Base-by-base conservation (phyloP, 257 asterid species). In the Vinca minor region DNA sequence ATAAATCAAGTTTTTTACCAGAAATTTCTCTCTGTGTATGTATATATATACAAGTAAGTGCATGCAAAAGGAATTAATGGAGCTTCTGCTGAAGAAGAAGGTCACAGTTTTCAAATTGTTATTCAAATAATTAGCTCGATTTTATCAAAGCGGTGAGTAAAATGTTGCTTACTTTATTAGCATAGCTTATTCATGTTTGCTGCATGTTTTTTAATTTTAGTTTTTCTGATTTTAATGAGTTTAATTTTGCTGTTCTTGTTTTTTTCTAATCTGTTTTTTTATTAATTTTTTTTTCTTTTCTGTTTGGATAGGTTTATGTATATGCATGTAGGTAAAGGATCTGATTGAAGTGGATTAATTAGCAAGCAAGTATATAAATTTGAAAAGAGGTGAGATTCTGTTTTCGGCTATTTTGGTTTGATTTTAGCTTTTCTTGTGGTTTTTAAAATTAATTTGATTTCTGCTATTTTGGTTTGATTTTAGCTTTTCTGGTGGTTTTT, bases 31-130 rank as follows among this genome's bases (percentile, higher is more conserved):
- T n/a, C n/a, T n/a, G n/a, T n/a, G n/a, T 14, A 39, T 23, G 14
- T 20, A 38, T 5, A 8, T 32, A 17, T 28, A 23, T 36, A 29
- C 18, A 3, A 20, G 5, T 36, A 35, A 41, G 20, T 32, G 46
- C 45, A 65, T 42, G 75, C 65, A 39, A 28, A 25, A 3, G 50
- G 26, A 39, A 45, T n/a, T n/a, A n/a, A n/a, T 60, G 59, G 63
- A 55, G 60, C 66, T 54, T 67, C 69, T 65, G 70, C 54, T 62
- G 69, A 66, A n/a, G n/a, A n/a, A n/a, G n/a, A n/a, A n/a, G n/a
- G n/a, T n/a, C n/a, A n/a, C n/a, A n/a, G n/a, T n/a, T n/a, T n/a
- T n/a, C n/a, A n/a, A 45, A 23, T 48, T 31, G 29, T 5, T 35
- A 10, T 54, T 62, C n/a, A 44, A 60, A 54, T 18, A 21, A 46